Evolutionary conservation across 2,329 filamentous ascomycete genomes (phyloP).

Genomic region (Apiospora marii): DNA sequence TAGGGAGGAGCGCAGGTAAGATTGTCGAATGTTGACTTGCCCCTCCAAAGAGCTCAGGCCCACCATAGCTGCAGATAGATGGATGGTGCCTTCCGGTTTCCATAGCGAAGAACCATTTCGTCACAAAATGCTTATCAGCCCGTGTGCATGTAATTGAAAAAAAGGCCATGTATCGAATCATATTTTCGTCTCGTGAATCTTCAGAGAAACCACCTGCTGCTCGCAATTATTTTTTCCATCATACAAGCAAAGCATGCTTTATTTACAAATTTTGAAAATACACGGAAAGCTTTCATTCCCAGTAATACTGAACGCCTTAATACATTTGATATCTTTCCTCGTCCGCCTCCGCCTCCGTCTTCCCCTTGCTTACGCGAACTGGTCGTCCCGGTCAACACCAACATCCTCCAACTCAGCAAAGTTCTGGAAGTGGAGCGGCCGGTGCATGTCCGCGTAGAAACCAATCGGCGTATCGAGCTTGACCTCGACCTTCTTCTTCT

Average conservation of each 20-base stretch:
- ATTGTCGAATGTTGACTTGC: neutral
- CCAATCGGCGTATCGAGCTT: conserved; percentile 90
- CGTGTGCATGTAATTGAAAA: neutral
- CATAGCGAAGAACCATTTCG: neutral
- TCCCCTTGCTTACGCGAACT: conserved; percentile 75
- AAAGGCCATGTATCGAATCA: neutral
- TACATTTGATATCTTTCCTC: neutral
- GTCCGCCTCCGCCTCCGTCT: neutral
- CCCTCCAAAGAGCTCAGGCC: conserved; percentile 7
- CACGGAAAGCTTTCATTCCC: conserved; percentile 5
- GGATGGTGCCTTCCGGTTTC: neutral
- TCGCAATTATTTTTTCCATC: conserved; percentile 8
- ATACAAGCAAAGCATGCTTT: conserved; percentile 5
- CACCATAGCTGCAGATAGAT: conserved; percentile 2
- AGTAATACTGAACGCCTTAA: neutral
- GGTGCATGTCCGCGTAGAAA: conserved; percentile 93
- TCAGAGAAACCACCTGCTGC: neutral
- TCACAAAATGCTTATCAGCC: neutral
- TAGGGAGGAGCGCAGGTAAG: neutral
- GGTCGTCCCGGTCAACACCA: conserved; percentile 91
- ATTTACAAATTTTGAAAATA: conserved; percentile 17
- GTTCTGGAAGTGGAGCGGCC: conserved; percentile 94
- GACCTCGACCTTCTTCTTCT: conserved; percentile 91
- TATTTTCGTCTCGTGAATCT: neutral
- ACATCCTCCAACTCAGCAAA: conserved; percentile 98